phyloP scores from a whole-genome alignment of 2,329 filamentous ascomycete genomes.

The Beauveria rudraprayagi region DNA sequence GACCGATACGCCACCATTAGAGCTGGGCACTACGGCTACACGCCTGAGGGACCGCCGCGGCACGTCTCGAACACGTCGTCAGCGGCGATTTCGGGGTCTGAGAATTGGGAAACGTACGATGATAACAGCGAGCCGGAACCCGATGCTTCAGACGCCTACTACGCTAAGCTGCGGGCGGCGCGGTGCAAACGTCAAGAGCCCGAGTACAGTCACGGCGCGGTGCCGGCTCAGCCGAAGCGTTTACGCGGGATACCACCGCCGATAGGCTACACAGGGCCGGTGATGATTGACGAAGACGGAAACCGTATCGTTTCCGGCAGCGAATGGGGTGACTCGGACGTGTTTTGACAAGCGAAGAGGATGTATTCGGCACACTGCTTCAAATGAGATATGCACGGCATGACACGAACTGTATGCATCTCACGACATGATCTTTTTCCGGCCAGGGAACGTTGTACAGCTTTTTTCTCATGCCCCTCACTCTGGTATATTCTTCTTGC shows the following conservation, averaged over 20 bases:
- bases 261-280: constrained; percentile 36
- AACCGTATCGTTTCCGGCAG: constrained; percentile 55
- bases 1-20: constrained; percentile 36
- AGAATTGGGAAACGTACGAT: constrained; percentile 98
- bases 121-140: constrained; percentile 69
- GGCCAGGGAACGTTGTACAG: not conserved
- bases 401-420: constrained; percentile 3
- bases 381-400: not conserved
- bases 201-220: constrained; percentile 35
- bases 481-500: not conserved
- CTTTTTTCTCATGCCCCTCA: not conserved
- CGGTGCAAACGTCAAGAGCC: constrained; percentile 55
- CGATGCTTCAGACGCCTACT: constrained; percentile 71
- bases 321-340: constrained; percentile 61
- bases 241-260: constrained; percentile 45
- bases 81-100: constrained; percentile 71
- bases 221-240: constrained; percentile 43
- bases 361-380: not conserved
- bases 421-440: constrained; percentile 2
- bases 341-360: constrained; percentile 31
- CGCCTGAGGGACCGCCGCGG: constrained; percentile 37
- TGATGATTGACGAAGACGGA: constrained; percentile 49
- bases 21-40: constrained; percentile 27
- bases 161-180: constrained; percentile 65
- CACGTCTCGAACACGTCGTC: constrained; percentile 63